Conservation (phyloP, 75 land plant species). For the Azolla pinnata region DNA sequence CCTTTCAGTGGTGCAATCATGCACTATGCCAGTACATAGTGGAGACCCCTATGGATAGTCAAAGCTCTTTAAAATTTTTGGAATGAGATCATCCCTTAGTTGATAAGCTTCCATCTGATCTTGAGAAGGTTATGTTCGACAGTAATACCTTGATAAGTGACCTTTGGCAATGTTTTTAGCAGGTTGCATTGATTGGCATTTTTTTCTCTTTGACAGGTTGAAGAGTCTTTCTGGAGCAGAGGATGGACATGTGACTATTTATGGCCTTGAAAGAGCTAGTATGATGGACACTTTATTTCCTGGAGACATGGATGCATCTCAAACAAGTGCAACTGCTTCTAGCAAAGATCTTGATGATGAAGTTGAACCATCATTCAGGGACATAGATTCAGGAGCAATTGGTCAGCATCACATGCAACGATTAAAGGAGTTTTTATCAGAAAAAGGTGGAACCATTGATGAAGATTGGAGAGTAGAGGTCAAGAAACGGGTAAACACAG, state of each 20-base stretch:
- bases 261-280: not conserved
- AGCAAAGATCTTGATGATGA: slow-evolving; percentile 11
- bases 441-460: slow-evolving; percentile 30
- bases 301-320: slow-evolving; percentile 6
- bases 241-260: slow-evolving; percentile 2
- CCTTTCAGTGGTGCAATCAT: too few relatives aligned
- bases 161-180: not conserved
- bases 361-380: slow-evolving; percentile 6
- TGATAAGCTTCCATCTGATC: too few relatives aligned
- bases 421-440: slow-evolving; percentile 41
- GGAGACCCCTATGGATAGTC: too few relatives aligned
- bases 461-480: slow-evolving; percentile 61
- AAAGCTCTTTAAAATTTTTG: too few relatives aligned
- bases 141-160: too few relatives aligned
- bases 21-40: too few relatives aligned
- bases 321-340: slow-evolving; percentile 9
- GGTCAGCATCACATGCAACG: slow-evolving; percentile 35
- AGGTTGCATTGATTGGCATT: not conserved
- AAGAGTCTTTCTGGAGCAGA: slow-evolving; percentile 8
- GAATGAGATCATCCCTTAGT: too few relatives aligned
- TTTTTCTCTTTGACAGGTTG: not conserved
- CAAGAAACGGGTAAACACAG: slow-evolving; percentile 14
- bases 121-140: too few relatives aligned
- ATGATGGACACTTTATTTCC: not conserved
- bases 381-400: slow-evolving; percentile 13